Conservation (phyloP, 2,329 filamentous ascomycete species). For the Ilyonectria robusta region DNA sequence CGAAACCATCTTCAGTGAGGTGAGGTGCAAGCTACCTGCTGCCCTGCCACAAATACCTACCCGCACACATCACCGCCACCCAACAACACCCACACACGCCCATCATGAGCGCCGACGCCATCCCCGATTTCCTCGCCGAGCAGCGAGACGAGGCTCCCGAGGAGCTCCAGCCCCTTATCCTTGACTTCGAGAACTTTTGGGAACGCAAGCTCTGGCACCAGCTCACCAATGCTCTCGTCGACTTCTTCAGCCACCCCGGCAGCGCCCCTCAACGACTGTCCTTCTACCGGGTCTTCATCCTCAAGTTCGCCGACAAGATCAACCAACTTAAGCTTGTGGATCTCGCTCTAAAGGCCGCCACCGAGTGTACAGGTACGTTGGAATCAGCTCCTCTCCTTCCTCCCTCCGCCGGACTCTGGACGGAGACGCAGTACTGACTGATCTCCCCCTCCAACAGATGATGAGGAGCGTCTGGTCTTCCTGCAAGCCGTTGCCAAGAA, state of each 20-base stretch:
- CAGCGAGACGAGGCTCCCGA: conserved; percentile 91
- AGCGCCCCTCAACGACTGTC: conserved; percentile 88
- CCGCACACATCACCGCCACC: conserved; percentile 28
- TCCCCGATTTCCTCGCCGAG: conserved; percentile 91
- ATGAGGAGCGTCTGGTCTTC: conserved; percentile 88
- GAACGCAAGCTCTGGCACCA: conserved; percentile 99
- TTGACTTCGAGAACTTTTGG: conserved; percentile 97
- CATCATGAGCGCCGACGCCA: conserved; percentile 86
- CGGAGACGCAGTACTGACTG: conserved; percentile 26
- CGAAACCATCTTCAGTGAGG: conserved; percentile 21
- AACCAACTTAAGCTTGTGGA: conserved; percentile 98
- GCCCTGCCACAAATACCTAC: conserved; percentile 36
- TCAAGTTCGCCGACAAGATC: conserved; percentile 98
- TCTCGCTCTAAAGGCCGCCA: conserved; percentile 87
- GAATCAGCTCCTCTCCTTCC: neutral
- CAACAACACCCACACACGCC: conserved; percentile 30
- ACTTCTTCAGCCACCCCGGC: conserved; percentile 87
- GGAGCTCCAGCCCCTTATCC: conserved; percentile 88
- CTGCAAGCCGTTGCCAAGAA: conserved; percentile 86
- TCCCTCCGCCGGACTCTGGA: conserved; percentile 20
- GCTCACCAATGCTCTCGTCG: conserved; percentile 88
- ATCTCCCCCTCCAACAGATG: conserved; percentile 69
- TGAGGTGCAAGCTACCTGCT: conserved; percentile 43
- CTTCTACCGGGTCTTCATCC: conserved; percentile 95
- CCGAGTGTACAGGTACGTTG: conserved; percentile 81